Percentiles rank a stretch among this genome's conserved stretches.
Conservation (phyloP, 2,329 filamentous ascomycete species). For the Diplodia scrobiculata region DNA sequence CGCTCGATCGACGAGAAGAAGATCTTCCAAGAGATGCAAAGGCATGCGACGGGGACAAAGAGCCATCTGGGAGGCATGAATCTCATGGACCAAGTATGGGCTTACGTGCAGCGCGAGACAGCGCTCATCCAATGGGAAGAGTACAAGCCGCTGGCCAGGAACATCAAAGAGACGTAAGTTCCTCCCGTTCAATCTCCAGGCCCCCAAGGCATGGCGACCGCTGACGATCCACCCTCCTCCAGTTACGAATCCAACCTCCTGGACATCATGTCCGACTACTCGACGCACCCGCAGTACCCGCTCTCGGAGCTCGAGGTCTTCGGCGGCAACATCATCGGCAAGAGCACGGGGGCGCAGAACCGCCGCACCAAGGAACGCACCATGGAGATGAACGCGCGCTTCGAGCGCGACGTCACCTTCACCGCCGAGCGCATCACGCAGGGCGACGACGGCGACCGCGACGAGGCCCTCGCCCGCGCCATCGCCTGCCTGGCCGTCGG, state of each 20-base stretch:
- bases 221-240: not conserved
- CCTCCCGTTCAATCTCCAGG: not conserved
- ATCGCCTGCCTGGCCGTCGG: constrained; percentile 55
- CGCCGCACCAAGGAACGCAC: constrained; percentile 39
- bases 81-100: constrained; percentile 43
- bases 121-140: constrained; percentile 48
- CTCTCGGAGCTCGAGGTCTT: constrained; percentile 52
- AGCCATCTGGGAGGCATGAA: constrained; percentile 32
- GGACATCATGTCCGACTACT: constrained; percentile 50
- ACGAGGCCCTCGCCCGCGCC: constrained; percentile 52
- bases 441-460: constrained; percentile 40
- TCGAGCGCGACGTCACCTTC: constrained; percentile 47
- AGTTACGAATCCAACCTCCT: constrained; percentile 58
- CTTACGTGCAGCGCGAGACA: constrained; percentile 46
- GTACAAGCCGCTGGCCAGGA: constrained; percentile 45
- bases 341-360: constrained; percentile 46
- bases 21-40: constrained; percentile 53
- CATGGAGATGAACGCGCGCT: constrained; percentile 45
- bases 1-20: constrained; percentile 70
- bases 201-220: not conserved
- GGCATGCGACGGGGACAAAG: constrained; percentile 29
- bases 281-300: constrained; percentile 37
- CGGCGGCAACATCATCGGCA: constrained; percentile 60
- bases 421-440: constrained; percentile 50
- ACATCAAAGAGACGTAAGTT: constrained; percentile 52